Evolutionary conservation across 228 moss, liverwort and hornwort genomes (phyloP).

Genomic region (Sphagnum magellanicum): DNA sequence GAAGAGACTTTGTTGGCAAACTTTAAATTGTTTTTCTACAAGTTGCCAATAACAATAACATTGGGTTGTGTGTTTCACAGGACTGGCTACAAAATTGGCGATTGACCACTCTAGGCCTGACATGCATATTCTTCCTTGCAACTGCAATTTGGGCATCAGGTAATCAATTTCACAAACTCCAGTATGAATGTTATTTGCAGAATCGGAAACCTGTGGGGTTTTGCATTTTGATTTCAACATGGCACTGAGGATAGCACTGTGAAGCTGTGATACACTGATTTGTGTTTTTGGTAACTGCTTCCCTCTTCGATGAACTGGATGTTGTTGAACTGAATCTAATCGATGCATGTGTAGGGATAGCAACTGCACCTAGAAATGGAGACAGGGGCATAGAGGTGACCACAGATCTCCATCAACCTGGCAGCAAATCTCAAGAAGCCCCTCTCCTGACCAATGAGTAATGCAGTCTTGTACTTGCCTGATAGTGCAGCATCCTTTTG

Average conservation of each 20-base stretch:
- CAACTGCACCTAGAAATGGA: slow-evolving; percentile 10
- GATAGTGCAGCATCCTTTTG: too few species aligned
- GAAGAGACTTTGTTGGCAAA: not conserved
- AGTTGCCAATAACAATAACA: not conserved
- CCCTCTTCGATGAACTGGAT: not conserved
- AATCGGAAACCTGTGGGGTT: not conserved
- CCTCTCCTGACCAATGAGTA: slow-evolving; percentile 27
- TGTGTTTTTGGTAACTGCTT: not conserved
- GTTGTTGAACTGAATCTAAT: not conserved
- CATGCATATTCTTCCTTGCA: slow-evolving; percentile 52
- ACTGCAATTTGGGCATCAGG: slow-evolving; percentile 61
- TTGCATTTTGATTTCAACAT: not conserved
- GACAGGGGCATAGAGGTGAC: slow-evolving; percentile 5
- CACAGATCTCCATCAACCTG: not conserved
- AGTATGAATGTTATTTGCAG: not conserved
- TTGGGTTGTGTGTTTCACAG: slow-evolving; percentile 5
- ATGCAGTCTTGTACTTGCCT: not conserved
- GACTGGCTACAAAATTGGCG: slow-evolving; percentile 66
- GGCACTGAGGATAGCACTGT: not conserved
- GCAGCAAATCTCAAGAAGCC: slow-evolving; percentile 25
- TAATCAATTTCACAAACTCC: slow-evolving; percentile 6
- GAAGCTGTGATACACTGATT: slow-evolving; percentile 1
- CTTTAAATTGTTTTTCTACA: not conserved
- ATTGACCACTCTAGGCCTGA: slow-evolving; percentile 44
- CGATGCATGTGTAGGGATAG: slow-evolving; percentile 13